Conservation (phyloP, 768 basidiomycete genomes). For the Mycena chlorophos region DNA sequence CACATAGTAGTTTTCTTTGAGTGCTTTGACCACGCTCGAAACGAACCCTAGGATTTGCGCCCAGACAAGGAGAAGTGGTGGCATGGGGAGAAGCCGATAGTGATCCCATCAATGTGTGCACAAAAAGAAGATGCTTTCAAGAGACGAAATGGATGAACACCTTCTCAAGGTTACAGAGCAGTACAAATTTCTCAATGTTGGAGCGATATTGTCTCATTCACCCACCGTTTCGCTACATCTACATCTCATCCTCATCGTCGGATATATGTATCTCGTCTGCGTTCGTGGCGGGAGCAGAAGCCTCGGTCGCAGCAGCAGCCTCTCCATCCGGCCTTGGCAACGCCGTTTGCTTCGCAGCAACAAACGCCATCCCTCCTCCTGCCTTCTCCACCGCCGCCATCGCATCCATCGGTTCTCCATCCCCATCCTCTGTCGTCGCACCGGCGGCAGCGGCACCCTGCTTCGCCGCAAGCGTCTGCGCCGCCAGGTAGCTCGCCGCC, state of each 20-base stretch:
- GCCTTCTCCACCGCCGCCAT: conserved; percentile 86
- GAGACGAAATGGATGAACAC: no score
- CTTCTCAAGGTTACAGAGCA: no score
- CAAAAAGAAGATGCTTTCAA: no score
- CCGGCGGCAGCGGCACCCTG: conserved; percentile 52
- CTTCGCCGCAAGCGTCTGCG: conserved; percentile 77
- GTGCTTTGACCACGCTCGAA: no score
- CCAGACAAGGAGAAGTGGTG: no score
- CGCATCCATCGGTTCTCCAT: conserved; percentile 58
- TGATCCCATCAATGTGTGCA: no score
- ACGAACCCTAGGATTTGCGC: no score
- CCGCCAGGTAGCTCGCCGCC: conserved; percentile 89
- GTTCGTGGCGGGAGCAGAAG: conserved; percentile 47
- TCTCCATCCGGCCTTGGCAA: conserved; percentile 40
- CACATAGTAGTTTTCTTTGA: no score
- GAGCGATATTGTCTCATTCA: no score
- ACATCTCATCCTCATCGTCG: conserved; percentile 82
- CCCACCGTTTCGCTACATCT: no score
- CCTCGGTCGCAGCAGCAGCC: conserved; percentile 27
- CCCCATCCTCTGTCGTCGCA: conserved; percentile 52
- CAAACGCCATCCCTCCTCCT: conserved; percentile 62
- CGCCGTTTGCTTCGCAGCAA: conserved; percentile 67
- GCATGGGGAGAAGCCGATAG: no score
- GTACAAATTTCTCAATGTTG: no score
- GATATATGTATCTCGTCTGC: conserved; percentile 87